These are phyloP conservation scores for Amanita fuliginea DNA, from an alignment of 768 basidiomycete genomes.

Conservation along the genomic window DNA sequence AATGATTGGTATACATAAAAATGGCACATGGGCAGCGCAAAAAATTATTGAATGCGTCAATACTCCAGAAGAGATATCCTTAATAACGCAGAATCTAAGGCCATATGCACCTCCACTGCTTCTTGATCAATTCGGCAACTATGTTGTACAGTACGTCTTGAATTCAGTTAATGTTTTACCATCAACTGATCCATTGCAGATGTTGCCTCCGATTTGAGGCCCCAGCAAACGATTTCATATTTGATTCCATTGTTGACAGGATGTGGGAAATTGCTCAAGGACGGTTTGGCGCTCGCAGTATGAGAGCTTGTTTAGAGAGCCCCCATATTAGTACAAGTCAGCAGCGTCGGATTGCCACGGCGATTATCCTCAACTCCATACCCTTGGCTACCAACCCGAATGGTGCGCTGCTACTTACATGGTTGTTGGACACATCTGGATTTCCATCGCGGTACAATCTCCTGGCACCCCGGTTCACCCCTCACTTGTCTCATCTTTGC, in stretches of 20 bases:
- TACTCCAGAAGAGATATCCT: slow-evolving; percentile 72
- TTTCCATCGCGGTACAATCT: slow-evolving; percentile 95
- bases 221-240: slow-evolving; percentile 90
- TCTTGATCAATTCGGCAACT: slow-evolving; percentile 89
- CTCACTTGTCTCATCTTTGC: slow-evolving; percentile 93
- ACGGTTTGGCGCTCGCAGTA: slow-evolving; percentile 93
- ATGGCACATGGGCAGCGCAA: slow-evolving; percentile 99
- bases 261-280: slow-evolving; percentile 99
- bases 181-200: slow-evolving; percentile 24
- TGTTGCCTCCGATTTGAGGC: slow-evolving; percentile 86
- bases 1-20: slow-evolving; percentile 98
- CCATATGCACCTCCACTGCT: slow-evolving; percentile 91
- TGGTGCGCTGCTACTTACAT: slow-evolving; percentile 89
- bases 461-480: slow-evolving; percentile 90
- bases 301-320: slow-evolving; percentile 94
- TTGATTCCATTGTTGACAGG: slow-evolving; percentile 95
- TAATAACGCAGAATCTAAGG: slow-evolving; percentile 79
- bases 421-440: slow-evolving; percentile 91
- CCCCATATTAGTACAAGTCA: slow-evolving; percentile 80
- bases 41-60: slow-evolving; percentile 96
- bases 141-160: slow-evolving; percentile 78
- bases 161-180: not conserved
- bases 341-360: slow-evolving; percentile 90
- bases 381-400: slow-evolving; percentile 97
- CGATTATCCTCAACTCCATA: slow-evolving; percentile 93